Conservation (phyloP, 345 rosid genomes). For the Nephelium lappaceum region DNA sequence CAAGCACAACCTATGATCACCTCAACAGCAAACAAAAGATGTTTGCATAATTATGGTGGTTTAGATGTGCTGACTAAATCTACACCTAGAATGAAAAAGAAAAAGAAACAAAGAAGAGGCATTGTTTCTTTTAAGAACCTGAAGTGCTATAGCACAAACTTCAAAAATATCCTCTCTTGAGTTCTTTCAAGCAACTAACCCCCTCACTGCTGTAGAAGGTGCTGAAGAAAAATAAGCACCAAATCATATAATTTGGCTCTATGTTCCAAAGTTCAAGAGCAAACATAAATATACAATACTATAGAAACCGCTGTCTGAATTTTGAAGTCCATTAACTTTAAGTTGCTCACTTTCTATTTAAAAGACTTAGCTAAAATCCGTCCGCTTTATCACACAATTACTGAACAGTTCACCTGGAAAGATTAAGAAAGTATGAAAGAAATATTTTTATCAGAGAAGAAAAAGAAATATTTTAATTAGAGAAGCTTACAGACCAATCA, state of each 20-base stretch:
- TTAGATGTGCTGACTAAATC: not conserved
- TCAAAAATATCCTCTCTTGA: not conserved
- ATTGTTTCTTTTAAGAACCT: not conserved
- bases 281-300: not conserved
- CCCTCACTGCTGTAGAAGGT: not conserved
- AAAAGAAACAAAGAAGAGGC: not conserved
- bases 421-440: not conserved
- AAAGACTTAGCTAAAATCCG: not conserved
- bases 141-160: not conserved
- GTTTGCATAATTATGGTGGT: not conserved
- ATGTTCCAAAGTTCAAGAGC: not conserved
- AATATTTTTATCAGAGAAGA: not conserved
- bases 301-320: not conserved
- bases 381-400: not conserved
- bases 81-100: not conserved
- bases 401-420: not conserved
- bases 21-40: conserved; percentile 2
- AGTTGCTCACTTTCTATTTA: not conserved
- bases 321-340: not conserved
- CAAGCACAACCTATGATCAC: not conserved
- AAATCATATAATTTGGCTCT: not conserved
- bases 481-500: not conserved
- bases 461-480: not conserved
- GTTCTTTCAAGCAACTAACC: not conserved
- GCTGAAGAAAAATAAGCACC: not conserved